Conservation (phyloP, 179 eudicot species). For the Amaranthus tricolor region DNA sequence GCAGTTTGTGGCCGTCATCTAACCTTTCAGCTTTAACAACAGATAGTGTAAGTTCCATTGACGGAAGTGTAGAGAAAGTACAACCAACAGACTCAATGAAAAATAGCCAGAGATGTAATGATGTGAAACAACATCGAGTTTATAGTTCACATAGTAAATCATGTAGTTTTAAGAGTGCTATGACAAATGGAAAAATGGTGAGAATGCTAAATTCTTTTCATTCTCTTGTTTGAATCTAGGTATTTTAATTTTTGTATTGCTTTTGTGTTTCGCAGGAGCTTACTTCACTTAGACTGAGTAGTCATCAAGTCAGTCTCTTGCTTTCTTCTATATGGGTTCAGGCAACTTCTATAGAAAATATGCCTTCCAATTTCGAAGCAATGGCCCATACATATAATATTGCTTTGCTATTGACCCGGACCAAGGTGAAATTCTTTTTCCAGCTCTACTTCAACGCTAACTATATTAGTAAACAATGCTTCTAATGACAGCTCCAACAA, state of each 20-base stretch:
- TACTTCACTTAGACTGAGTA: conserved; percentile 69
- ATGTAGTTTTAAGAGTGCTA: conserved; percentile 51
- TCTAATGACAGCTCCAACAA: not conserved
- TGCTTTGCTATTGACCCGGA: conserved; percentile 57
- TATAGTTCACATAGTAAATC: conserved; percentile 35
- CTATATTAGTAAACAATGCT: no score
- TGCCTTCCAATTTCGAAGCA: conserved; percentile 73
- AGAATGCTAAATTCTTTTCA: not conserved
- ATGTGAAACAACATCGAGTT: conserved; percentile 29
- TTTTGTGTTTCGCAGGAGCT: conserved; percentile 41
- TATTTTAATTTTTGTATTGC: not conserved
- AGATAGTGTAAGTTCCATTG: conserved; percentile 38
- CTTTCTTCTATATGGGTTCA: conserved; percentile 90
- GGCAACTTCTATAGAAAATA: conserved; percentile 58
- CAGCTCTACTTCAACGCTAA: conserved; percentile 1
- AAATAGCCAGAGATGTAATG: conserved; percentile 28
- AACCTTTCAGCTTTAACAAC: conserved; percentile 19
- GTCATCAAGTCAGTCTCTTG: conserved; percentile 79
- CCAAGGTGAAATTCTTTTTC: conserved; percentile 48
- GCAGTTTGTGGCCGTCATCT: conserved; percentile 19
- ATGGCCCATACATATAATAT: conserved; percentile 74
- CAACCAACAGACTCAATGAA: conserved; percentile 19
- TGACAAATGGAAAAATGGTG: conserved; percentile 50
- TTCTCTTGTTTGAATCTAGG: not conserved
- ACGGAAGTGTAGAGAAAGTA: conserved; percentile 34